A percentile compares a stretch with the other conserved stretches of the same genome.
These are phyloP conservation scores for Priceomyces haplophilus DNA, from an alignment of 805 yeast species.

Conservation along the genomic window DNA sequence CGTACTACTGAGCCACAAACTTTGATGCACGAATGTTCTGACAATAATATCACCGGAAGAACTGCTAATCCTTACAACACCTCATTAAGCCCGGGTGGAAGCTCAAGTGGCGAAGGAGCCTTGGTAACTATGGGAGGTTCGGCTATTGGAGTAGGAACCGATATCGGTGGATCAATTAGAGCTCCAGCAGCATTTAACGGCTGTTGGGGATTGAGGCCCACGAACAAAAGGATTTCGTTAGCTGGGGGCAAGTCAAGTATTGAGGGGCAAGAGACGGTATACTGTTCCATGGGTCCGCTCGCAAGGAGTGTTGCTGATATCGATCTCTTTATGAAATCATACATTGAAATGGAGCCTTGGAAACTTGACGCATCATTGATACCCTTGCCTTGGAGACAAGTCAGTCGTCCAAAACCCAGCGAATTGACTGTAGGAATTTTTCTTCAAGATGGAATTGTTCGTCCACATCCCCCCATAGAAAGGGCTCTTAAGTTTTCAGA, in stretches of 20 bases:
- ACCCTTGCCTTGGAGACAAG: constrained; percentile 51
- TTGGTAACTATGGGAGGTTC: constrained; percentile 46
- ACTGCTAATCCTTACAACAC: constrained; percentile 28
- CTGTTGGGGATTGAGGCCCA: constrained; percentile 47
- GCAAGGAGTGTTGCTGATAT: constrained; percentile 32
- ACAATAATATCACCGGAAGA: constrained; percentile 26
- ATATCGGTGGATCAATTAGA: constrained; percentile 57
- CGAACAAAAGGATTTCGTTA: constrained; percentile 48
- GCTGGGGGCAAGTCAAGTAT: constrained; percentile 15
- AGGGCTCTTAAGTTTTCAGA: constrained; percentile 11
- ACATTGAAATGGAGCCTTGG: constrained; percentile 55
- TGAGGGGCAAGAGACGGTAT: constrained; percentile 16
- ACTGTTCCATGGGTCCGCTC: constrained; percentile 43
- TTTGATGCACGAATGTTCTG: constrained; percentile 31
- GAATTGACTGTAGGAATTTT: constrained; percentile 46
- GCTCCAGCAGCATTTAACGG: constrained; percentile 55
- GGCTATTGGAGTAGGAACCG: constrained; percentile 36
- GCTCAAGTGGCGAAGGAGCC: constrained; percentile 54
- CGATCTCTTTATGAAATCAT: constrained; percentile 44
- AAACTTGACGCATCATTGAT: constrained; percentile 41
- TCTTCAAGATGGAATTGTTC: constrained; percentile 30
- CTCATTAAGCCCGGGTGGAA: constrained; percentile 50
- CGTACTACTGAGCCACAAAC: constrained; percentile 31
- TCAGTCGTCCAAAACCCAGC: constrained; percentile 29
- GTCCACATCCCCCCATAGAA: constrained; percentile 17